Base-by-base conservation (phyloP, 2,329 filamentous ascomycete genomes). In the Fusarium nelsonii region DNA sequence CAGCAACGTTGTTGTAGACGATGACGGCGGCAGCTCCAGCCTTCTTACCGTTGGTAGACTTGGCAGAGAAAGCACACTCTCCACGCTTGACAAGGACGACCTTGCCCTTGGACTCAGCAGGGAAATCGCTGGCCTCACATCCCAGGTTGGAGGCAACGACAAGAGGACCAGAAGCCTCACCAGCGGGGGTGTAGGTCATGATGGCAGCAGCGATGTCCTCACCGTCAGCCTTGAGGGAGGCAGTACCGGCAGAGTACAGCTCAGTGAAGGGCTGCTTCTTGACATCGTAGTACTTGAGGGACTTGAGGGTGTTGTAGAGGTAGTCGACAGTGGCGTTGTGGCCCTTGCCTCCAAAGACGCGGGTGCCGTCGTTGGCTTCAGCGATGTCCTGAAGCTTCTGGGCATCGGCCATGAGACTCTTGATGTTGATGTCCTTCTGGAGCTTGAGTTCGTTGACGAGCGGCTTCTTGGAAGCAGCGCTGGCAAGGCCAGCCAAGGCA, bases 31-130 rank as follows among this genome's bases (percentile, higher is more conserved):
- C 75, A 2, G 90, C 90, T 18, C 88, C 87, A 3, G 88, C 87
- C 1, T 77, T 73, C 60, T 84, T 85, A 26, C 88, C 89, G 18
- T 84, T 78, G 37, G 81, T 77, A 8, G 87, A 83, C 80, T 92
- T 91, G 23, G 82, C 72, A 9, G 81, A 84, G 58, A 91, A 91
- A 16, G 82, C 70, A 74, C 90, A 92, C 2, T 72, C 78, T 57
- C 90, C 89, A 70, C 89, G 85, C 8, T 81, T 82, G 55, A 91
- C 82, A 23, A 91, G 80, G 7, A 87, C 89, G 45, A 91, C 84
- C 20, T 83, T 85, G 37, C 85, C 88, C 5, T 80, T 71, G 15
- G 88, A 79, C 16, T 80, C 80, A 3, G 81, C 78, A 1, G 88
- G 84, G 75, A 81, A 91, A 74, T 90, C 87, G 14, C 78, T 75